These are phyloP conservation scores for Heracleum sosnowskyi DNA, from an alignment of 129 eudicot species.

Conservation along the genomic window DNA sequence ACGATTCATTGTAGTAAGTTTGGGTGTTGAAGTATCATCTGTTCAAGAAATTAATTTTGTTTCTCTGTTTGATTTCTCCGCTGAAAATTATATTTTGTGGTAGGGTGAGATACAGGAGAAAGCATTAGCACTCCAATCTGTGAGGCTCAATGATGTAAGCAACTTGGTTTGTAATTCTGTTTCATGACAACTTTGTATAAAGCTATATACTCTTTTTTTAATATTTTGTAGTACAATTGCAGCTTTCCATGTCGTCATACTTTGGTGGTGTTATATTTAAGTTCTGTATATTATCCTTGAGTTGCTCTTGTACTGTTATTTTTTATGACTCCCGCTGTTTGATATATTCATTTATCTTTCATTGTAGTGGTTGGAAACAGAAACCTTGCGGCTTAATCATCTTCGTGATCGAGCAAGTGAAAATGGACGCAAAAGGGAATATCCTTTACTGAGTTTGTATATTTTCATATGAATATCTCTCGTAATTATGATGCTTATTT, in stretches of 20 bases:
- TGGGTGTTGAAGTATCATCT: conserved; percentile 1
- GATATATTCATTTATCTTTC: conserved; percentile 2
- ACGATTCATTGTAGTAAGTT: conserved; percentile 73
- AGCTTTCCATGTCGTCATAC: conserved; percentile 1
- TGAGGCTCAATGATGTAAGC: conserved; percentile 76
- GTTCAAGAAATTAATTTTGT: background rate
- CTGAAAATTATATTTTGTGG: conserved; percentile 22
- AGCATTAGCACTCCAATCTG: conserved; percentile 69
- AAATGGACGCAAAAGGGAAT: conserved; percentile 76
- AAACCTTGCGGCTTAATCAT: conserved; percentile 63
- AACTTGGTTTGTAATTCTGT: conserved; percentile 21
- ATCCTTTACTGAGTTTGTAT: conserved; percentile 49
- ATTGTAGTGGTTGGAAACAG: conserved; percentile 66
- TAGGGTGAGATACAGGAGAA: conserved; percentile 86
- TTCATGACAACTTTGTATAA: conserved; percentile 23
- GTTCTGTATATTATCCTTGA: conserved; percentile 1
- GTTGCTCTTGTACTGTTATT: conserved; percentile 13
- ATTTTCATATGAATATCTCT: conserved; percentile 5
- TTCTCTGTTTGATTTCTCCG: background rate
- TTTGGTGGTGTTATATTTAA: background rate
- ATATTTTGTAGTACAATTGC: conserved; percentile 10
- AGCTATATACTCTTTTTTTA: background rate
- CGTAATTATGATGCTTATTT: no score
- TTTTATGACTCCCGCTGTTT: conserved; percentile 12
- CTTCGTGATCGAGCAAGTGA: conserved; percentile 81